phyloP scores from a whole-genome alignment of 2,329 filamentous ascomycete species.

The Trichoderma pleuroti region DNA sequence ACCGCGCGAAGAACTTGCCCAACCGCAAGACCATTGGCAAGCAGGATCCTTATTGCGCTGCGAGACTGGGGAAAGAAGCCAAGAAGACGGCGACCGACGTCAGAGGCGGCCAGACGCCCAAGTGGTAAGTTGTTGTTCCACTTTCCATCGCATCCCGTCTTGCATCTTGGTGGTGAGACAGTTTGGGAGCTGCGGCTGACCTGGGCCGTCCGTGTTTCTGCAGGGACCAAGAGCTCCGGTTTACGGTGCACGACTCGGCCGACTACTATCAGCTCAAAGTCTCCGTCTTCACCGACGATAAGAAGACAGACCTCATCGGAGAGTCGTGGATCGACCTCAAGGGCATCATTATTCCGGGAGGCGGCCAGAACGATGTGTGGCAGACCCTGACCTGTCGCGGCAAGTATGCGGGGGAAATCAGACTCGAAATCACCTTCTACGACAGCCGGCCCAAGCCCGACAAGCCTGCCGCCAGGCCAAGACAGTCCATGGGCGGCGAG shows the following conservation, averaged over 20 bases:
- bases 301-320: slow-evolving; percentile 93
- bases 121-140: slow-evolving; percentile 61
- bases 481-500: slow-evolving; percentile 35
- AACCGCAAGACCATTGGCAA: slow-evolving; percentile 98
- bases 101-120: slow-evolving; percentile 89
- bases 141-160: neutral
- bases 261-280: slow-evolving; percentile 96
- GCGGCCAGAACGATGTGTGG: slow-evolving; percentile 93
- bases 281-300: slow-evolving; percentile 97
- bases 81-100: slow-evolving; percentile 96
- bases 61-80: slow-evolving; percentile 89
- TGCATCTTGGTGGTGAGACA: neutral
- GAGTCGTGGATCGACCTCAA: slow-evolving; percentile 86
- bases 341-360: slow-evolving; percentile 75
- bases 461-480: slow-evolving; percentile 59
- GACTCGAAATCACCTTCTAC: slow-evolving; percentile 95
- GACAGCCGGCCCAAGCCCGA: slow-evolving; percentile 81
- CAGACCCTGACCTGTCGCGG: slow-evolving; percentile 82
- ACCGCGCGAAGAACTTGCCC: slow-evolving; percentile 93
- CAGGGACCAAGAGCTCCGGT: slow-evolving; percentile 97
- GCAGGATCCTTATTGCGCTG: slow-evolving; percentile 96
- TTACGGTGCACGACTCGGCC: slow-evolving; percentile 90
- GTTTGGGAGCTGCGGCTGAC: neutral
- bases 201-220: neutral
- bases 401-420: slow-evolving; percentile 93